Conservation (phyloP, 2,329 filamentous ascomycete genomes). For the Aspergillus sp. region DNA sequence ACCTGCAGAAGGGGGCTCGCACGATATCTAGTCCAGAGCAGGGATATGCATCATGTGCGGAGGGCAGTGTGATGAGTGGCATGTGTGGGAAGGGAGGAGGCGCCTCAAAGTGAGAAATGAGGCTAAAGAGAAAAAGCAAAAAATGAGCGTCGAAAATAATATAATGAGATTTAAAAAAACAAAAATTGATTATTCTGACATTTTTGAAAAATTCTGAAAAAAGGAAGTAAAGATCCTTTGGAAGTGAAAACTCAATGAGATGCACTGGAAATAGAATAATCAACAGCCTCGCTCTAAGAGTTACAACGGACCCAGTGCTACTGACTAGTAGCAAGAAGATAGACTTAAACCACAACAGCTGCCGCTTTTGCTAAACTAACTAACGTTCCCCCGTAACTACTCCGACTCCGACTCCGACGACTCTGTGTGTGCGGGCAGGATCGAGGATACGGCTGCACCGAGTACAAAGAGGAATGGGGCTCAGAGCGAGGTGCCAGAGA, state of each 20-base stretch:
- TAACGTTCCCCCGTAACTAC: background rate
- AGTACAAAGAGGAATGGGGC: conserved; percentile 9
- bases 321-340: background rate
- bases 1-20: conserved; percentile 2
- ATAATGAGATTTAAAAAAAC: background rate
- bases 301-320: too few species aligned
- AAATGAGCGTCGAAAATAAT: background rate
- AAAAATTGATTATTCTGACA: background rate
- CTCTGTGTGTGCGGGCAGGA: background rate
- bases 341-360: background rate
- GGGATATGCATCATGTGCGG: conserved; percentile 1
- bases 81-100: background rate
- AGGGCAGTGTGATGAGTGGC: background rate
- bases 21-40: background rate
- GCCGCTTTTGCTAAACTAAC: background rate
- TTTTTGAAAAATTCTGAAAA: background rate
- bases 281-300: background rate
- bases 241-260: background rate
- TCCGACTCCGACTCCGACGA: background rate
- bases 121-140: conserved; percentile 5
- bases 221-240: background rate
- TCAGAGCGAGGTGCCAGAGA: background rate
- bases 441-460: conserved; percentile 3
- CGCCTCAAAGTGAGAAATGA: background rate
- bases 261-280: background rate